Base-by-base conservation (phyloP, 2,329 filamentous ascomycete species). In the Anthostomella pinea region DNA sequence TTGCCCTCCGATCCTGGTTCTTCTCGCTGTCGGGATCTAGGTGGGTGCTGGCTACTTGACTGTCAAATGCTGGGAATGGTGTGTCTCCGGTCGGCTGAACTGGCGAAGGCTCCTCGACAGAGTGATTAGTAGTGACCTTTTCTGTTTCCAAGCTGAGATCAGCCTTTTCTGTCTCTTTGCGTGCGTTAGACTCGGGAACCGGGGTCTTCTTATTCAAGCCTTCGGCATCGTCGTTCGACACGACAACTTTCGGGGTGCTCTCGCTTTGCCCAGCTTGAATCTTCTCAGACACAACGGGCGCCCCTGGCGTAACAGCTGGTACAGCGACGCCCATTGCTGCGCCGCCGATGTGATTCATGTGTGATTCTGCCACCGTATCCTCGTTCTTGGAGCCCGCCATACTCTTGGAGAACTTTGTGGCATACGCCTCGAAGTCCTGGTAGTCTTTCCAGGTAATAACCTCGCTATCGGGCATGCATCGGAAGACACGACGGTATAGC, bases 401-500 rank as follows among this genome's bases (percentile, higher is more conserved):
- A 56, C 68, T 76, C 51, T 85, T 81, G 38, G 78, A 76, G 68
- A 98, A 96, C 29, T 81, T 78, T 49, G 85, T 80, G 13, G 76
- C 74, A 59, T 96, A 97, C 4, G 81, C 75, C 35, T 78, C 73
- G 56, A 85, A 95, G 49, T 94, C 85, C 46, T 87, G 84, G 64
- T 98, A 98, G 46, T 95, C 86, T 49, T 85, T 82, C 93, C 93
- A 98, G 27, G 85, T 91, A 46, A 81, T 83, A 17, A 95, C 93
- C 57, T 96, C 88, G 33, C 83, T 96, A 60, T 98, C 93, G 1
- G 93, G 93, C 86, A 95, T 94, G 63, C 90, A 96, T 30, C 90
- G 82, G 69, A 98, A 98, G 7, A 98, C 91, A 43, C 85, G 81
- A 20, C 93, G 85, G 67, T 87, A 98, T 30, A 98, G 77, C 58